These are phyloP conservation scores for Vaccinium corymbosum DNA, from an alignment of 148 eudicot genomes.

Conservation along the genomic window DNA sequence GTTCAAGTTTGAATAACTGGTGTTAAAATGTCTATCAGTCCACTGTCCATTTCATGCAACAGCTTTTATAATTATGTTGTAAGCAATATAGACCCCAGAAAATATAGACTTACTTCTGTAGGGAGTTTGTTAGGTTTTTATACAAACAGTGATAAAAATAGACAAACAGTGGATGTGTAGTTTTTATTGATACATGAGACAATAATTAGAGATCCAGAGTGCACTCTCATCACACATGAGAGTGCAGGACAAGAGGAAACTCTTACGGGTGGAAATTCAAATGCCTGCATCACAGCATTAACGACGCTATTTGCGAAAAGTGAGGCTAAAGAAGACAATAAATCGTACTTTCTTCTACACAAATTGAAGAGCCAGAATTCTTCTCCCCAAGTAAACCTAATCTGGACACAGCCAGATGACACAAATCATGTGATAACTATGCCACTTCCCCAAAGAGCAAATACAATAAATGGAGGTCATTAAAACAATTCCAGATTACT, in stretches of 20 bases:
- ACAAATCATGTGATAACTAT: not conserved
- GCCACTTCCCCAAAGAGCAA: not conserved
- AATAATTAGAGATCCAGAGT: not conserved
- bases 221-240: not conserved
- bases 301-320: not conserved
- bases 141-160: not conserved
- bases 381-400: not conserved
- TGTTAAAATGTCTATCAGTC: not conserved
- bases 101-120: not conserved
- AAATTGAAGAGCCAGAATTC: not conserved
- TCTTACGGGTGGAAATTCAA: not conserved
- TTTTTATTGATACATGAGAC: no score
- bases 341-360: not conserved
- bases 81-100: not conserved
- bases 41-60: not conserved
- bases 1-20: not conserved
- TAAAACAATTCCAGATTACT: no score
- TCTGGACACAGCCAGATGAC: not conserved
- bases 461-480: no score
- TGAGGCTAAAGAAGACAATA: not conserved
- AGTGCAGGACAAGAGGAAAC: not conserved
- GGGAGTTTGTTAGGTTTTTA: not conserved
- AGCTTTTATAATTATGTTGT: not conserved
- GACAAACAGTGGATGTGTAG: not conserved
- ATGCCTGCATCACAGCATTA: not conserved